Evolutionary conservation across 371 early-diverging fungal species (phyloP).

Genomic region (Mortierella sp.): DNA sequence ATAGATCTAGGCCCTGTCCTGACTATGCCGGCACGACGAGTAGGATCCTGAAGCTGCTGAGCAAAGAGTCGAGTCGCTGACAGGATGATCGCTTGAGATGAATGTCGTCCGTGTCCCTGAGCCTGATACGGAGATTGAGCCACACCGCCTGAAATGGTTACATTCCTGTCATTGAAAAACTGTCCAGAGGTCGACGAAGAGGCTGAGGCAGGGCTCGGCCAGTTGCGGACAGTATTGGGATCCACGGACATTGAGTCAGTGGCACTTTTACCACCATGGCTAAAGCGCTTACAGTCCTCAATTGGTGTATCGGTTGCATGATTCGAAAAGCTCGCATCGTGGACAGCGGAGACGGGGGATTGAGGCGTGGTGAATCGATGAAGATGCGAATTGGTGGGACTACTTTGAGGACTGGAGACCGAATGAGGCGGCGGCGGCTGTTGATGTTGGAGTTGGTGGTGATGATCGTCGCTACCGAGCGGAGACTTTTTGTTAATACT

Average conservation of each 20-base stretch:
- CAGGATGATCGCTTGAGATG: slow-evolving; percentile 27
- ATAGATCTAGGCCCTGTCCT: slow-evolving; percentile 19
- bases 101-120: slow-evolving; percentile 10
- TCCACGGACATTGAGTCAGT: neutral
- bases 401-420: slow-evolving; percentile 36
- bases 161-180: slow-evolving; percentile 14
- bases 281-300: neutral
- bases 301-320: slow-evolving; percentile 30
- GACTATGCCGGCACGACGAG: slow-evolving; percentile 19
- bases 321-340: slow-evolving; percentile 3
- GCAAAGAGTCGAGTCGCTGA: slow-evolving; percentile 36
- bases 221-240: neutral
- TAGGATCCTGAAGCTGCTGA: slow-evolving; percentile 28
- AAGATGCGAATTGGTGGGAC: slow-evolving; percentile 27
- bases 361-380: slow-evolving; percentile 24
- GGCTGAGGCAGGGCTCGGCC: slow-evolving; percentile 4
- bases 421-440: slow-evolving; percentile 16
- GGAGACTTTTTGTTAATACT: neutral
- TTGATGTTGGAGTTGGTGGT: slow-evolving; percentile 14
- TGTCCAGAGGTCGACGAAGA: slow-evolving; percentile 6
- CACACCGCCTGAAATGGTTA: slow-evolving; percentile 10
- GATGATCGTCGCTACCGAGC: neutral
- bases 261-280: neutral
- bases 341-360: slow-evolving; percentile 8
- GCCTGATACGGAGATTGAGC: slow-evolving; percentile 7